Conservation (phyloP, 768 basidiomycete species). For the Trametes sanguinea region DNA sequence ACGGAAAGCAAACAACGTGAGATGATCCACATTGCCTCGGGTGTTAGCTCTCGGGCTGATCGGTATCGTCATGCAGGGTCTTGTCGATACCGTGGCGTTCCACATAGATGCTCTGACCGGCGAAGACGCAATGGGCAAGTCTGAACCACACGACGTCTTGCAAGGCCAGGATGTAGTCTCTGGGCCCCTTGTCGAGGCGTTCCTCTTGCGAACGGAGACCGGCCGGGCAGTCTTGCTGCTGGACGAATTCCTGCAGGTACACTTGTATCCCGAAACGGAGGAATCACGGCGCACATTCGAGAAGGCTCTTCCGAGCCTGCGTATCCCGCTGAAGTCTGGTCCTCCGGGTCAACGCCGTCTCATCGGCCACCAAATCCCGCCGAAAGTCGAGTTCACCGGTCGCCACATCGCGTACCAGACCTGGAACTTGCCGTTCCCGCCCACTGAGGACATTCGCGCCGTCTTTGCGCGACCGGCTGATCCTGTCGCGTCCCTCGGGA, state of each 20-base stretch:
- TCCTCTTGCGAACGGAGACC: constrained; percentile 45
- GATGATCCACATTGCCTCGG: constrained; percentile 27
- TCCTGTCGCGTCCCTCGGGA: constrained; percentile 76
- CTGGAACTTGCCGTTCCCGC: constrained; percentile 63
- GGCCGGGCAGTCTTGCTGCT: constrained; percentile 62
- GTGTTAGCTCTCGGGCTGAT: neutral
- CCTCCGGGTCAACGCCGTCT: constrained; percentile 46
- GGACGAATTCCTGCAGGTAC: constrained; percentile 72
- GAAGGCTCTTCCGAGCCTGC: constrained; percentile 45
- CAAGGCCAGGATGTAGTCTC: constrained; percentile 63
- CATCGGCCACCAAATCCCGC: constrained; percentile 56
- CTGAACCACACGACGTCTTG: constrained; percentile 41
- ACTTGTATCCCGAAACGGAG: constrained; percentile 66
- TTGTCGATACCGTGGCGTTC: constrained; percentile 74
- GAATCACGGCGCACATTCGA: constrained; percentile 46
- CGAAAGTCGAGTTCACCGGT: constrained; percentile 45
- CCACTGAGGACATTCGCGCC: constrained; percentile 57
- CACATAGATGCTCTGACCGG: constrained; percentile 81
- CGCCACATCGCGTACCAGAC: constrained; percentile 57
- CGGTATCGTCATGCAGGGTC: constrained; percentile 39
- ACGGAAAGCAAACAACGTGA: constrained; percentile 61
- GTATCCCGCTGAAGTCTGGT: constrained; percentile 57
- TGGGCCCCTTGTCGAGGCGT: constrained; percentile 61
- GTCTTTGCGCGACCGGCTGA: constrained; percentile 49
- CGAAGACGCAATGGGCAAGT: constrained; percentile 43